Evolutionary conservation across 1,284 basidiomycete genomes (phyloP).

Genomic region (Cutaneotrichosporon daszewskae): DNA sequence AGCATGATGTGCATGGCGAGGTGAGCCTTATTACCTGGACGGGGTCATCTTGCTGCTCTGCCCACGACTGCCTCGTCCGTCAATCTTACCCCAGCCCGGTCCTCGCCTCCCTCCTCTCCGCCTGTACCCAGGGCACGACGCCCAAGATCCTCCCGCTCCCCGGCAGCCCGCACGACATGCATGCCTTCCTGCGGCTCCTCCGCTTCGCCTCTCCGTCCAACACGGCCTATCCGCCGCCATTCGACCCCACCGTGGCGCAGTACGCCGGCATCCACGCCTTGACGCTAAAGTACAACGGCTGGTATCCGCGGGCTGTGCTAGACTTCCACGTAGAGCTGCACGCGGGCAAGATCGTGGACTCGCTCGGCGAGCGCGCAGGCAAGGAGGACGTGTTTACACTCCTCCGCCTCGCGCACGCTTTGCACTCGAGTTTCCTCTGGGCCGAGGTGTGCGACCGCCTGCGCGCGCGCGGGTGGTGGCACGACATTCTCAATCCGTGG

Average conservation of each 20-base stretch:
- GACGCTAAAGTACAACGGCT: conserved; percentile 14
- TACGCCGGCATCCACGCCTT: conserved; percentile 15
- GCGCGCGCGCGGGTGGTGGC: conserved; percentile 8
- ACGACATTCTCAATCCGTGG: conserved; percentile 14
- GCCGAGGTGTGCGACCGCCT: conserved; percentile 14
- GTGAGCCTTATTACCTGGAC: too few species aligned
- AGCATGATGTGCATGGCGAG: conserved; percentile 17
- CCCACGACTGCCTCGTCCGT: too few species aligned
- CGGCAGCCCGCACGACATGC: conserved; percentile 12
- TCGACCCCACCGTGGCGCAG: conserved; percentile 11
- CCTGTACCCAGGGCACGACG: not conserved
- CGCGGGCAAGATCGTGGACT: conserved; percentile 6
- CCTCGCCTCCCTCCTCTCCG: conserved; percentile 2
- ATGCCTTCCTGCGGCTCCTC: conserved; percentile 15
- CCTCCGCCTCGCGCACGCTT: conserved; percentile 11
- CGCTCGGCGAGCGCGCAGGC: conserved; percentile 2
- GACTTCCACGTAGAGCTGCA: conserved; percentile 21
- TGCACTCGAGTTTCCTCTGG: conserved; percentile 11
- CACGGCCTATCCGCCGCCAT: conserved; percentile 3
- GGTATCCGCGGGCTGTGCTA: conserved; percentile 16
- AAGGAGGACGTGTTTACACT: conserved; percentile 11
- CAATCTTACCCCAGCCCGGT: conserved; percentile 8
- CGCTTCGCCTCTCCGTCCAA: not conserved
- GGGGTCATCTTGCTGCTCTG: too few species aligned
- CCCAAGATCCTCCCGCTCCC: conserved; percentile 5